Evolutionary conservation across 805 yeast species (phyloP).

Genomic region (Ogataea wickerhamii): DNA sequence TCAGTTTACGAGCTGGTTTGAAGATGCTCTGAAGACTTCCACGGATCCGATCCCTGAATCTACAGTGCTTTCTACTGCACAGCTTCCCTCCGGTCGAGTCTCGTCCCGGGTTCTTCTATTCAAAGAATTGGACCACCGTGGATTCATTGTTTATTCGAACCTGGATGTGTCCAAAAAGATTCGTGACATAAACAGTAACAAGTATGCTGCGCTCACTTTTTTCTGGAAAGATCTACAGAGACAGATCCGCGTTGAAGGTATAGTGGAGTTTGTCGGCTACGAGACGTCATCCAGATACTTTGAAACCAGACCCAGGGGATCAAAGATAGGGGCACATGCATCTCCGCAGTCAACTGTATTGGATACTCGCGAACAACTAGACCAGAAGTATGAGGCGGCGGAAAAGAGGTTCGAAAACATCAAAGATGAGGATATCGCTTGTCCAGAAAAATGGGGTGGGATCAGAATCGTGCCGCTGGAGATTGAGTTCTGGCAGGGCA

Average conservation of each 20-base stretch:
- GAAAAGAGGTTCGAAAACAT: slow-evolving; percentile 55
- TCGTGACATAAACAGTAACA: slow-evolving; percentile 64
- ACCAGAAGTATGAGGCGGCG: slow-evolving; percentile 43
- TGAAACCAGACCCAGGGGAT: slow-evolving; percentile 86
- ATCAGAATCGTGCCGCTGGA: slow-evolving; percentile 82
- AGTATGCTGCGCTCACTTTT: slow-evolving; percentile 78
- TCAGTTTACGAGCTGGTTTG: slow-evolving; percentile 84
- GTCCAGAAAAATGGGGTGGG: slow-evolving; percentile 98
- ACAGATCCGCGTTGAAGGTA: slow-evolving; percentile 91
- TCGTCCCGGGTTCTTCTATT: slow-evolving; percentile 80
- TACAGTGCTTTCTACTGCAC: slow-evolving; percentile 82
- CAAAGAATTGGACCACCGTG: slow-evolving; percentile 83
- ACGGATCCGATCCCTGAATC: slow-evolving; percentile 74
- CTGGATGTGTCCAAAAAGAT: slow-evolving; percentile 87
- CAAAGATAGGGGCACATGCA: slow-evolving; percentile 96
- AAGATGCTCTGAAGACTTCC: slow-evolving; percentile 57
- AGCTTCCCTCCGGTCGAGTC: slow-evolving; percentile 85
- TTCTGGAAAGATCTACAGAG: slow-evolving; percentile 92
- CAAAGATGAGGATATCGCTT: slow-evolving; percentile 63
- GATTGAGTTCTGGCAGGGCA: slow-evolving; percentile 97
- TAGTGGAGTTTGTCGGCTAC: slow-evolving; percentile 64
- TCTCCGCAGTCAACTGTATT: slow-evolving; percentile 78
- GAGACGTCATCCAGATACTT: slow-evolving; percentile 78
- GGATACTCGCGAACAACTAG: slow-evolving; percentile 55
- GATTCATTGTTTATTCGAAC: slow-evolving; percentile 85